A percentile compares a stretch with the other conserved stretches of the same genome.
Evolutionary conservation across 768 basidiomycete species (phyloP).

Genomic region (Coprinopsis strossmayeri): DNA sequence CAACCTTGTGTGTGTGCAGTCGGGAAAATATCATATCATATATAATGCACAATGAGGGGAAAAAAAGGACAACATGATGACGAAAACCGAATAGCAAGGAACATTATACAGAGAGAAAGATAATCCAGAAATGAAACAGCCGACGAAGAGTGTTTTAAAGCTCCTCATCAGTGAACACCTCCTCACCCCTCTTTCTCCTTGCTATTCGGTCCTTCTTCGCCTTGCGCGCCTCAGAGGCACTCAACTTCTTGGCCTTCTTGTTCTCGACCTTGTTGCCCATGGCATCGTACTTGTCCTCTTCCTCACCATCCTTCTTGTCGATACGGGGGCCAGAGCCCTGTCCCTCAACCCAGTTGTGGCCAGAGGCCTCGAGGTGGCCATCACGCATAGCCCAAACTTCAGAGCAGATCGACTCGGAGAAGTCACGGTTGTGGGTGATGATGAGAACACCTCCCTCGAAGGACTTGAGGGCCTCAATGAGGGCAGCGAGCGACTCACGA

Average conservation of each 20-base stretch:
- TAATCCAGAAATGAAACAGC: too few relatives aligned
- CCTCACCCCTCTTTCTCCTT: slow-evolving; percentile 82
- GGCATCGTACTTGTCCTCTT: slow-evolving; percentile 89
- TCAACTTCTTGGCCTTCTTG: slow-evolving; percentile 85
- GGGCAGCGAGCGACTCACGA: slow-evolving; percentile 97
- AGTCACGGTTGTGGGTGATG: slow-evolving; percentile 98
- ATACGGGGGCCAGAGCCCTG: slow-evolving; percentile 94
- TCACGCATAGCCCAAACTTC: slow-evolving; percentile 99
- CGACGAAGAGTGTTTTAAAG: slow-evolving; percentile 32
- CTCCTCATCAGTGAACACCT: slow-evolving; percentile 58
- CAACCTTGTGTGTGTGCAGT: too few relatives aligned
- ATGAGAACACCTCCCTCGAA: slow-evolving; percentile 98
- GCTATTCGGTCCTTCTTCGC: slow-evolving; percentile 96
- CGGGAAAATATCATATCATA: too few relatives aligned
- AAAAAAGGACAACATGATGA: too few relatives aligned
- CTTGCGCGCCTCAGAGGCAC: slow-evolving; percentile 80
- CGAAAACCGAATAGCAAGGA: too few relatives aligned
- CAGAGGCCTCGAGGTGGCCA: slow-evolving; percentile 92
- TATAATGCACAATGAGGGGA: too few relatives aligned
- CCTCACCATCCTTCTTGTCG: slow-evolving; percentile 89
- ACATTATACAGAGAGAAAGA: too few relatives aligned
- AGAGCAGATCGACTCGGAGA: slow-evolving; percentile 96
- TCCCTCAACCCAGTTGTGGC: slow-evolving; percentile 99
- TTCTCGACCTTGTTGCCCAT: slow-evolving; percentile 95
- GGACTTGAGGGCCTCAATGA: slow-evolving; percentile 95